Conservation (phyloP, 305 asterid genomes). For the Fraxinus greggii region DNA sequence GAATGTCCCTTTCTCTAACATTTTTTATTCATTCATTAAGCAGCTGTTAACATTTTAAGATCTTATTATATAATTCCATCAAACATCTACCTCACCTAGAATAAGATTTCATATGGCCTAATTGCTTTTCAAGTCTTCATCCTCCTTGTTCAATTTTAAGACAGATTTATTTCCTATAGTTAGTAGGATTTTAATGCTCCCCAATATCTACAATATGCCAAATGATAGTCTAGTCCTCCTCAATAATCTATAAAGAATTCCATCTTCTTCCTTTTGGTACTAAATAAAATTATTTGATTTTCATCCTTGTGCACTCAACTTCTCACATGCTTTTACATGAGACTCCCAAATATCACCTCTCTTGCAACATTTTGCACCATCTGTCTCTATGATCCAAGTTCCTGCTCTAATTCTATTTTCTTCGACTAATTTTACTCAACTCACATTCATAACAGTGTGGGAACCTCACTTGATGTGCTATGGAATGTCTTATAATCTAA, state of each 20-base stretch:
- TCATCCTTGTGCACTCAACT: neutral
- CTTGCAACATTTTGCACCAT: neutral
- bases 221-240: neutral
- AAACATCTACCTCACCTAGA: neutral
- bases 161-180: neutral
- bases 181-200: neutral
- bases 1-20: neutral
- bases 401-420: neutral
- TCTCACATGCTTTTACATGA: neutral
- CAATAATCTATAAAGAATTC: neutral
- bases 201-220: neutral
- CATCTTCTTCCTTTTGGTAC: neutral
- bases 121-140: neutral
- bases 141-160: neutral
- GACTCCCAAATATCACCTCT: neutral
- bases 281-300: neutral
- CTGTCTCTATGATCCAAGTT: neutral
- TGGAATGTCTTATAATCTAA: neutral
- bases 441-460: neutral
- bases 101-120: neutral
- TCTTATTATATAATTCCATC: neutral
- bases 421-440: neutral
- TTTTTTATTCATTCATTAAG: neutral
- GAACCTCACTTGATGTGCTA: neutral
- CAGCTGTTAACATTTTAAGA: neutral